Evolutionary conservation across 2,329 filamentous ascomycete species (phyloP).

Genomic region (Calonectria multiphialidica): DNA sequence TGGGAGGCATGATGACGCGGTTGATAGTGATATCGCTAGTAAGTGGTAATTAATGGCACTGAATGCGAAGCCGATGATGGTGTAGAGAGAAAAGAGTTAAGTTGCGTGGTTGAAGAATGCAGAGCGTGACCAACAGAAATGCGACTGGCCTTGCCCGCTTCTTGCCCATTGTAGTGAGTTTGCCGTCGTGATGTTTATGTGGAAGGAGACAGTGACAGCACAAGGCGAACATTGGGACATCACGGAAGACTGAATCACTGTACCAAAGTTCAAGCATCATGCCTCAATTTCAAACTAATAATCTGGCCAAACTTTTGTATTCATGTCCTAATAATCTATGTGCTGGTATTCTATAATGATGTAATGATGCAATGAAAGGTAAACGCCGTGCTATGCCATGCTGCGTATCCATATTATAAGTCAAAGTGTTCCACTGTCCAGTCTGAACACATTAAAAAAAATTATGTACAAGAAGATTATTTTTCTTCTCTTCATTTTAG

Average conservation of each 20-base stretch:
- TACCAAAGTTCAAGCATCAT: background rate
- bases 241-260: too few species aligned
- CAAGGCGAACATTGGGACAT: too few species aligned
- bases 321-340: background rate
- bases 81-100: background rate
- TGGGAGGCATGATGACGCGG: too few species aligned
- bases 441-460: background rate
- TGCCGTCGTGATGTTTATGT: slow-evolving; percentile 4
- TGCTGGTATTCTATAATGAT: background rate
- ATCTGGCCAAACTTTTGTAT: background rate
- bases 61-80: too few species aligned
- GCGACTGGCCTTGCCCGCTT: background rate
- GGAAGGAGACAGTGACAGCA: background rate
- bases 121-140: too few species aligned
- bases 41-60: too few species aligned
- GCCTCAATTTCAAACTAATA: background rate
- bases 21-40: too few species aligned
- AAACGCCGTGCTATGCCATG: slow-evolving; percentile 29
- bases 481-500: slow-evolving; percentile 9
- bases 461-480: slow-evolving; percentile 19
- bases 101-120: background rate
- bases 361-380: background rate
- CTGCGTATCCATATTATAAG: background rate
- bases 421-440: background rate
- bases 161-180: background rate